These are phyloP conservation scores for Globisporangium middletonii DNA, from an alignment of 352 stramenopile genomes.

Conservation along the genomic window DNA sequence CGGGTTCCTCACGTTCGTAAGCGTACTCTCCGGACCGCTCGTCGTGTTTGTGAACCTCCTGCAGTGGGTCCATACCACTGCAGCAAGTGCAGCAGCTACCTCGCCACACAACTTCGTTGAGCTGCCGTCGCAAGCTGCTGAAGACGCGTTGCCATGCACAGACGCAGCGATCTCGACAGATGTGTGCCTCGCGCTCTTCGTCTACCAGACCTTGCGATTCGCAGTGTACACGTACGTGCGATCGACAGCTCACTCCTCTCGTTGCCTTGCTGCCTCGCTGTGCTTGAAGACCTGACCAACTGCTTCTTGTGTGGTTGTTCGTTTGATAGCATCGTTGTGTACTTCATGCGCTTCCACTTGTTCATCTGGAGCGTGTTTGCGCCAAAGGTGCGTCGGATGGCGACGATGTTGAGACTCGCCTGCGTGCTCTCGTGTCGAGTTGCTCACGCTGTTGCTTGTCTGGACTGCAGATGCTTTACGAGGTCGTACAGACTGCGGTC, in stretches of 20 bases:
- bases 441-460: not conserved
- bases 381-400: conserved; percentile 51
- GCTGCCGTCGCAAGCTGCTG: not conserved
- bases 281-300: not conserved
- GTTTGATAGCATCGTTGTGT: conserved; percentile 60
- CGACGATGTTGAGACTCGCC: not conserved
- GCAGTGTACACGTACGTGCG: conserved; percentile 56
- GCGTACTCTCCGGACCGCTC: conserved; percentile 70
- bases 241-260: not conserved
- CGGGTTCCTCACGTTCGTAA: conserved; percentile 64
- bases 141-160: conserved; percentile 1
- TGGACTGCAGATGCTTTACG: conserved; percentile 62
- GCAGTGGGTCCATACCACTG: conserved; percentile 26
- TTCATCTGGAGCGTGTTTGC: conserved; percentile 91
- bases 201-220: conserved; percentile 55
- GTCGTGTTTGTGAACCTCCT: conserved; percentile 43
- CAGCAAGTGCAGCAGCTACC: not conserved
- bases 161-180: not conserved
- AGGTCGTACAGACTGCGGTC: conserved; percentile 47
- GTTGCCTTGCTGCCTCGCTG: not conserved
- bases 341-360: conserved; percentile 86
- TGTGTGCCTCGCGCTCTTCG: conserved; percentile 33
- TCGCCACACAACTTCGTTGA: not conserved
- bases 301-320: conserved; percentile 2
- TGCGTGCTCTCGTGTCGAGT: not conserved